phyloP scores from a whole-genome alignment of 2,329 filamentous ascomycete species.

The Diaporthe citriasiana region DNA sequence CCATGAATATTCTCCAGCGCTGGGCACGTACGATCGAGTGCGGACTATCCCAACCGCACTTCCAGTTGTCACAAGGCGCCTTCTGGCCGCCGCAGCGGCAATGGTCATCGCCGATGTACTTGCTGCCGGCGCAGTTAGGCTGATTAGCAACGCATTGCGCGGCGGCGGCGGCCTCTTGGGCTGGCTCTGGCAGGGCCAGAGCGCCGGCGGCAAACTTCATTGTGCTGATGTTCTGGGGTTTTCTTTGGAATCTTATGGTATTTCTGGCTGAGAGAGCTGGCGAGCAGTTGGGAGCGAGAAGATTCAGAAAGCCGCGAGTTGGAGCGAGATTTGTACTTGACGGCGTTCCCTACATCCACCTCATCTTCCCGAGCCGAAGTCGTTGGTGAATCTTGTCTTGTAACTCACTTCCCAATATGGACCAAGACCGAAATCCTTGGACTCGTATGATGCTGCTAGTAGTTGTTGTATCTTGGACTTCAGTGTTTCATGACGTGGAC shows the following conservation, averaged over 20 bases:
- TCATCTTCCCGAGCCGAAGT: no score
- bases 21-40: not conserved
- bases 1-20: not conserved
- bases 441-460: not conserved
- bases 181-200: not conserved
- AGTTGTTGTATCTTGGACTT: not conserved
- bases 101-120: not conserved
- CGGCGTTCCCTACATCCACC: not conserved
- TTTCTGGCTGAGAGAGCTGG: not conserved
- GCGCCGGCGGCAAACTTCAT: conserved; percentile 1
- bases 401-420: no score
- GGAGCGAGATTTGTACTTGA: not conserved
- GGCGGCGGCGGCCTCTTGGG: not conserved
- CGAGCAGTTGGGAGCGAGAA: not conserved
- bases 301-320: not conserved
- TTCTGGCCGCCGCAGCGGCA: conserved; percentile 5
- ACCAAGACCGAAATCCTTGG: no score
- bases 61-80: not conserved
- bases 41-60: not conserved
- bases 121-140: not conserved
- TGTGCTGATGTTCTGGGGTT: not conserved
- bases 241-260: not conserved
- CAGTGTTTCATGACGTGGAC: not conserved
- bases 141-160: not conserved
- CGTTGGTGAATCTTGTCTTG: no score